phyloP scores from a whole-genome alignment of 2,329 filamentous ascomycete genomes.

The Alternaria angustiovoidea region DNA sequence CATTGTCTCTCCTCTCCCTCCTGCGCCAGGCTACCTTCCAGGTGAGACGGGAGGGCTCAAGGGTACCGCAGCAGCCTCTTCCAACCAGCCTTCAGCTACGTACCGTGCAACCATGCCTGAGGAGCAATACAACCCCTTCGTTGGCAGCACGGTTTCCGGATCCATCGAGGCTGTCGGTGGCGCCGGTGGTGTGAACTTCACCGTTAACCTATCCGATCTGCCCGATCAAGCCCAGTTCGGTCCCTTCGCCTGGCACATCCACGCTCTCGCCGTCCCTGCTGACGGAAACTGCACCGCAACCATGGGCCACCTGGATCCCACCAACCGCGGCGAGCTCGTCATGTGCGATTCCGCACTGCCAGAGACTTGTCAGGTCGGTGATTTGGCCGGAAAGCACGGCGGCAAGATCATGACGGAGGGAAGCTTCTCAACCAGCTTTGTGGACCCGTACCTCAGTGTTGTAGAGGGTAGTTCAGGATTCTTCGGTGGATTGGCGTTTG shows the following conservation, averaged over 20 bases:
- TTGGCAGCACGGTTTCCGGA: slow-evolving; percentile 37
- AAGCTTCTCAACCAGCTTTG: slow-evolving; percentile 46
- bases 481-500: slow-evolving; percentile 61
- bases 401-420: slow-evolving; percentile 41
- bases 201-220: slow-evolving; percentile 50
- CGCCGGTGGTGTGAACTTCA: slow-evolving; percentile 47
- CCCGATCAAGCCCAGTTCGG: slow-evolving; percentile 37
- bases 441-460: slow-evolving; percentile 60
- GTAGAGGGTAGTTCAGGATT: slow-evolving; percentile 52
- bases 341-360: slow-evolving; percentile 44
- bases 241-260: slow-evolving; percentile 50
- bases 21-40: slow-evolving; percentile 30
- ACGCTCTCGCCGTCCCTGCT: slow-evolving; percentile 46
- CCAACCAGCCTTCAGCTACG: slow-evolving; percentile 28
- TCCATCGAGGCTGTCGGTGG: slow-evolving; percentile 41
- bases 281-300: slow-evolving; percentile 52
- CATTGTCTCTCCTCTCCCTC: slow-evolving; percentile 32
- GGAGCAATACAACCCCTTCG: slow-evolving; percentile 32
- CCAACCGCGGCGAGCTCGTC: slow-evolving; percentile 43
- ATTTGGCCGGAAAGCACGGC: slow-evolving; percentile 55
- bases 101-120: slow-evolving; percentile 34
- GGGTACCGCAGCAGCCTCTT: slow-evolving; percentile 32
- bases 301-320: slow-evolving; percentile 50
- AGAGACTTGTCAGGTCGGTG: slow-evolving; percentile 52
- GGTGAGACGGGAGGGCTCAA: slow-evolving; percentile 19